These are phyloP conservation scores for Penicillium freii DNA, from an alignment of 2,329 filamentous ascomycete species.

Conservation along the genomic window DNA sequence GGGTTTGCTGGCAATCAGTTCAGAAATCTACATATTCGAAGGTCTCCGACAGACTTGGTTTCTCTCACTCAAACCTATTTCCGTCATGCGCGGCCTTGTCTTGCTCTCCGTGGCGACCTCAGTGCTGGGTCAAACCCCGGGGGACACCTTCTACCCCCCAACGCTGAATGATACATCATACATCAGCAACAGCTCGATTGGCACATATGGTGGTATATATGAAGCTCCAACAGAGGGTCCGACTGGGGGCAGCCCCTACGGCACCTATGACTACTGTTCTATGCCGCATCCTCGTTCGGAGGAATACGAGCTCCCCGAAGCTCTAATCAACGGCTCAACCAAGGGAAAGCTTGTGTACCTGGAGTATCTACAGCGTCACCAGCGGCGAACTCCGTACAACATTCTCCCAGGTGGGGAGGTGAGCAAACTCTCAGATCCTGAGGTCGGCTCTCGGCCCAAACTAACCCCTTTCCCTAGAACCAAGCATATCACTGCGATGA, in stretches of 20 bases:
- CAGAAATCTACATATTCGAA: not conserved
- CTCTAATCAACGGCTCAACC: conserved; percentile 28
- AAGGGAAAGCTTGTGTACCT: conserved; percentile 37
- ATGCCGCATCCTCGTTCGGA: conserved; percentile 41
- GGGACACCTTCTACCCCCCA: conserved; percentile 37
- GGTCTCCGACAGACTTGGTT: not conserved
- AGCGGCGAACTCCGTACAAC: conserved; percentile 41
- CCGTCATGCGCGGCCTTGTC: conserved; percentile 11
- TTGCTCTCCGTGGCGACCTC: conserved; percentile 9
- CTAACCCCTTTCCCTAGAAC: conserved; percentile 25
- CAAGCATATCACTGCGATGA: conserved; percentile 40
- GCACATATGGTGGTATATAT: conserved; percentile 41
- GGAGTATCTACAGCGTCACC: conserved; percentile 42
- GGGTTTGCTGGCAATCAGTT: not conserved
- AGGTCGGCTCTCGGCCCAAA: no score
- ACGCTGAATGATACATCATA: conserved; percentile 38
- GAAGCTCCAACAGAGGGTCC: conserved; percentile 26
- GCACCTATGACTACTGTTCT: conserved; percentile 41
- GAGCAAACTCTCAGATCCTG: not conserved
- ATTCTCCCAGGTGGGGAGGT: conserved; percentile 42
- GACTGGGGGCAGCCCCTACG: conserved; percentile 24
- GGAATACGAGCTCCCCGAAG: conserved; percentile 33
- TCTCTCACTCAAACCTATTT: not conserved
- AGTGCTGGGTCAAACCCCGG: conserved; percentile 14
- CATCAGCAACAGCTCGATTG: conserved; percentile 37